Evolutionary conservation across 371 early-diverging fungal species (phyloP), one percentile per base, ranked within the genome.

Genomic region (Phascolomyces articulosus): DNA sequence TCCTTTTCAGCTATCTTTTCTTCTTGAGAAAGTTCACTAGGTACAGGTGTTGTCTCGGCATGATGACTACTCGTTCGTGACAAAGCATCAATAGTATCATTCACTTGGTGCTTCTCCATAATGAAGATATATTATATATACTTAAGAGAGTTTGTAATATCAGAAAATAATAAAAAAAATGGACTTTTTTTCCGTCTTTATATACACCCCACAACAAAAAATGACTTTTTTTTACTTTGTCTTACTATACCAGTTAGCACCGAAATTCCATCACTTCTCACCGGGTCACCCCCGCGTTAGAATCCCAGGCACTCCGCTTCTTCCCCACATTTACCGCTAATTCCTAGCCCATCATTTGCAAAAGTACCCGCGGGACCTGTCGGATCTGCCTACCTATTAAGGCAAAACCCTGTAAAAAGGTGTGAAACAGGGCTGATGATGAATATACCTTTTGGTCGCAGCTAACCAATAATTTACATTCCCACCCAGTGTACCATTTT

Each of bases 1-100:
- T 59, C 51, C 29, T 67, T 67, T 48, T 67, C 29, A 16, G 47
- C 27, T 28, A 40, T 40, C 8, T 40, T 38, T 55, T 67, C 63
- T 34, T 67, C 55, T 16, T 26, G 27, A 0, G 57, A 28, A 20
- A 55, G 13, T 3, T 59, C 51, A 1, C 8, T 23, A 23, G 21
- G 23, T 23, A 51, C 26, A 1, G 21, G 51, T 51, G 1, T 24
- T 24, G 4, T 7, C 26, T 51, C 10, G 6, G 47, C 3, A 51
- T 51, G 51, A 18, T n/a, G 51, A 3, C 51, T 51, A 23, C 51
- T 51, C 9, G 51, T 51, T 6, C 51, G 51, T 18, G 51, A 51
- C 51, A 51, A 6, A n/a, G 24, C 26, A 10, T 51, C 51, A 8
- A 51, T 15, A 6, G 4, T 7, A 10, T 24, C 24, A 51, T n/a